phyloP scores from a whole-genome alignment of 2,329 filamentous ascomycete species.

The Phaeosphaeria sp. region DNA sequence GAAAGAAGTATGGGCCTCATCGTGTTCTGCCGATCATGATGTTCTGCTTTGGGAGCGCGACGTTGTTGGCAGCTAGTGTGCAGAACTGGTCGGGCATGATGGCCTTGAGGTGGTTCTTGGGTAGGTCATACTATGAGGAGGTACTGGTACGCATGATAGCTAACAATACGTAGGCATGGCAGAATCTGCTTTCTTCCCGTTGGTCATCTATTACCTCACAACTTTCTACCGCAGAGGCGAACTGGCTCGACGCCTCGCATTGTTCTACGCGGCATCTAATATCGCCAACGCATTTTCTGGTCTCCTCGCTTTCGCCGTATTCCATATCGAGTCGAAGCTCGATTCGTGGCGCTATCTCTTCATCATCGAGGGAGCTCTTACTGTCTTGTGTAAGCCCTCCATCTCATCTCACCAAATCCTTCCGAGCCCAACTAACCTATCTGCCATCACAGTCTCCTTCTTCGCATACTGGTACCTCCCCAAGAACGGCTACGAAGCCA shows the following conservation, averaged over 20 bases:
- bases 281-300: conserved; percentile 74
- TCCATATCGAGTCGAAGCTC: conserved; percentile 62
- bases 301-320: conserved; percentile 66
- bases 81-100: conserved; percentile 71
- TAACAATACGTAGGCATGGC: conserved; percentile 55
- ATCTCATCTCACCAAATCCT: no score
- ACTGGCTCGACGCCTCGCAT: conserved; percentile 71
- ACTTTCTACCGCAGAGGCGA: conserved; percentile 75
- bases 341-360: conserved; percentile 71
- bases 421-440: no score
- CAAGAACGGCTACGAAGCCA: conserved; percentile 66
- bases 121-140: conserved; percentile 37
- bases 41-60: conserved; percentile 71
- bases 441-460: conserved; percentile 49
- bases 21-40: conserved; percentile 72
- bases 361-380: conserved; percentile 65
- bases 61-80: conserved; percentile 63
- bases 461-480: conserved; percentile 77
- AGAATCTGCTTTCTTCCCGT: conserved; percentile 72
- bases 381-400: conserved; percentile 57
- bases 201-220: conserved; percentile 68
- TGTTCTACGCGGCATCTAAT: conserved; percentile 79
- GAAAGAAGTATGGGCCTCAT: conserved; percentile 71
- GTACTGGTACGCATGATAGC: neutral
- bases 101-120: conserved; percentile 72